Base-by-base conservation (phyloP, 2,329 filamentous ascomycete genomes). In the Aspergillus intermedius region DNA sequence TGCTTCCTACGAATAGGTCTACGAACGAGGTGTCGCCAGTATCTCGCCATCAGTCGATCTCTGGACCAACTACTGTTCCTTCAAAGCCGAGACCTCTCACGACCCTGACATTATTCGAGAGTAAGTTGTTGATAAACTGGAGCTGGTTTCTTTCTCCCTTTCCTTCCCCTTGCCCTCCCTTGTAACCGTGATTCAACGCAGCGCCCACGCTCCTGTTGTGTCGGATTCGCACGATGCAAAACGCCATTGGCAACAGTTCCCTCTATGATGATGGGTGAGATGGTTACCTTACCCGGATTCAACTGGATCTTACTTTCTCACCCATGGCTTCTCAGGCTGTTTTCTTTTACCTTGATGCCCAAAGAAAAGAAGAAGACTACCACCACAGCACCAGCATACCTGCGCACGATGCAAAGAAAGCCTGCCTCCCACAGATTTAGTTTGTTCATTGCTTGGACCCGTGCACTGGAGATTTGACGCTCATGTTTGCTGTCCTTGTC, bases 71-170 rank as follows among this genome's bases (percentile, higher is more conserved):
- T 98, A 96, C 75, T 97, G 91, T 76, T 82, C 84, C 63, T 97
- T 97, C 82, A 97, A 97, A 72, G 90, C 93, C 75, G 90, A 97
- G 69, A 97, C 93, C 49, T 93, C 88, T 60, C 93, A 98, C 74
- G 90, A 95, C 67, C 81, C 88, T 62, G 88, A 94, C 68, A 80
- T 94, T 72, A 94, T 96, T 76, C 86, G 93, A 95, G 93, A 97
- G 93, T 98, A 95, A 97, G 93, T 97, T 19, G n/a, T 19, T 17
- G 10, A 30, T 30, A 80, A 76, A 73, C 67, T 71, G 74, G 75
- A 77, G 77, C 67, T 70, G 66, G 66, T 83, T 84, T 40, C 34
- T 37, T 37, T 37, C 19, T 40, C 37, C 37, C 12, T 40, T 40
- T 83, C 78, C 78, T 78, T 82, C 79, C 79, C 75, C 80, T 83